Evolutionary conservation across 805 yeast species (phyloP).

Genomic region (Scheffersomyces ergatensis): DNA sequence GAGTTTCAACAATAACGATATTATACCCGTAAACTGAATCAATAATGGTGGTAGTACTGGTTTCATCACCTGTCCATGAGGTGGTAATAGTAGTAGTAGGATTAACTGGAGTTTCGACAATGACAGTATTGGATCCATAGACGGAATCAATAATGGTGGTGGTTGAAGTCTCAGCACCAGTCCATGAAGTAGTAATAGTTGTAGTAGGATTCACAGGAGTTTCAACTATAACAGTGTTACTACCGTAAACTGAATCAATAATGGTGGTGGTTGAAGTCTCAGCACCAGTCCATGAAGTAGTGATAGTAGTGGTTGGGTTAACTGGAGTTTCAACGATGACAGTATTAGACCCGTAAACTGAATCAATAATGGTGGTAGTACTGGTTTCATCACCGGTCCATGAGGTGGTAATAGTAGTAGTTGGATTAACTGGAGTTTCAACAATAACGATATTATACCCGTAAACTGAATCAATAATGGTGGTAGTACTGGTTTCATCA

Average conservation of each 20-base stretch:
- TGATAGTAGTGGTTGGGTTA: slow-evolving; percentile 8
- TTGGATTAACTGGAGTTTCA: slow-evolving; percentile 2
- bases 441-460: no score
- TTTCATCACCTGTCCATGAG: background rate
- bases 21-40: background rate
- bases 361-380: background rate
- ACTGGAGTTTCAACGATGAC: no score
- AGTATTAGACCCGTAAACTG: background rate
- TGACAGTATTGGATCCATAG: slow-evolving; percentile 1
- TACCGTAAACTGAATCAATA: slow-evolving; percentile 5
- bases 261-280: slow-evolving; percentile 5
- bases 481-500: slow-evolving; percentile 5
- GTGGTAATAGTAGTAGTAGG: background rate
- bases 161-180: slow-evolving; percentile 5
- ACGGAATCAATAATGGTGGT: background rate
- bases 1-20: background rate
- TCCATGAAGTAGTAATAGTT: slow-evolving; percentile 6
- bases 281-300: slow-evolving; percentile 4
- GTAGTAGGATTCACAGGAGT: slow-evolving; percentile 4
- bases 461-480: background rate
- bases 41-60: background rate
- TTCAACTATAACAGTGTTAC: background rate
- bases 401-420: slow-evolving; percentile 7
- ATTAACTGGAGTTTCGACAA: background rate
- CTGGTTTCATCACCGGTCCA: slow-evolving; percentile 6